Evolutionary conservation across 139 green algal species (phyloP).

Genomic region (Picochlorum sp.): DNA sequence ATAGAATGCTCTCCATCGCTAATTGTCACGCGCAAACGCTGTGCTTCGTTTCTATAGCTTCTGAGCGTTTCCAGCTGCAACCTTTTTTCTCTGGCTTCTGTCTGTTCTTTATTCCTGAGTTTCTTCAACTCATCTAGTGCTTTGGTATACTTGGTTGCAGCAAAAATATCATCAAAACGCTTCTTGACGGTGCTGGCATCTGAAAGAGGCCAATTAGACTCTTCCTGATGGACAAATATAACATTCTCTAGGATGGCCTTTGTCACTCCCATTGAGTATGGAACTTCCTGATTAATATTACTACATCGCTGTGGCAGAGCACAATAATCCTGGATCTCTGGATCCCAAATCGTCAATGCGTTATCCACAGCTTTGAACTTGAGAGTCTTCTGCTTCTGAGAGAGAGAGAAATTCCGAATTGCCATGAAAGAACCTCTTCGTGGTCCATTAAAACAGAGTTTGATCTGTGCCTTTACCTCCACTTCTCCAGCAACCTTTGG

Average conservation of each 20-base stretch:
- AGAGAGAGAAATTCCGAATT: slow-evolving; percentile 76
- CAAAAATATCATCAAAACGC: slow-evolving; percentile 98
- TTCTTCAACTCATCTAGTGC: slow-evolving; percentile 83
- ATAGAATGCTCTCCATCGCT: slow-evolving; percentile 2
- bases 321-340: slow-evolving; percentile 56
- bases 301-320: slow-evolving; percentile 60
- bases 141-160: slow-evolving; percentile 91
- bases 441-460: slow-evolving; percentile 72
- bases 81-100: slow-evolving; percentile 45
- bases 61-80: slow-evolving; percentile 65
- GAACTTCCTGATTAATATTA: slow-evolving; percentile 88
- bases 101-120: slow-evolving; percentile 68
- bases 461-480: slow-evolving; percentile 96
- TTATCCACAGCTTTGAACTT: slow-evolving; percentile 83
- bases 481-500: slow-evolving; percentile 81
- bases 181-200: slow-evolving; percentile 86
- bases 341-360: slow-evolving; percentile 59
- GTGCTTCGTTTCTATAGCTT: slow-evolving; percentile 43
- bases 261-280: slow-evolving; percentile 86
- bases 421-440: slow-evolving; percentile 63
- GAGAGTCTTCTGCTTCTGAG: slow-evolving; percentile 50
- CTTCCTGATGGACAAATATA: slow-evolving; percentile 99
- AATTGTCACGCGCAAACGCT: slow-evolving; percentile 8
- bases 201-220: slow-evolving; percentile 92
- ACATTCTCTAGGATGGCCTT: slow-evolving; percentile 94